phyloP scores from a whole-genome alignment of 345 rosid genomes.

The Citrus trifoliata region DNA sequence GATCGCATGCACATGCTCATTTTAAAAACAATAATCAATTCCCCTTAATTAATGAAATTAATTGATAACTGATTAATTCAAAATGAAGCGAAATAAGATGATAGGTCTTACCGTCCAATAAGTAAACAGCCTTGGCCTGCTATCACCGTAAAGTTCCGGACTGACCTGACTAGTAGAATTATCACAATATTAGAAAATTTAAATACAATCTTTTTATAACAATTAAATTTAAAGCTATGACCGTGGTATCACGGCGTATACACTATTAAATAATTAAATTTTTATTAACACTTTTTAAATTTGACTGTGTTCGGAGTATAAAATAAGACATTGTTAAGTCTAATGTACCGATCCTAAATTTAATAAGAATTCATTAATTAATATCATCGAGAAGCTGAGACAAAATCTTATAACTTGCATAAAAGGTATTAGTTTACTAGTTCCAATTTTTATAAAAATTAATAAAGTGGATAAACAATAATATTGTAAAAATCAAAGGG shows the following conservation, averaged over 20 bases:
- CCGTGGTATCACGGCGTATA: too few relatives aligned
- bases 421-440: not conserved
- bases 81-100: not conserved
- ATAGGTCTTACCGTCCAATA: constrained; percentile 85
- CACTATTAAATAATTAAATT: too few relatives aligned
- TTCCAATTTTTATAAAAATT: not conserved
- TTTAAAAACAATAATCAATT: not conserved
- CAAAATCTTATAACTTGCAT: not conserved
- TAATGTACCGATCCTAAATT: too few relatives aligned
- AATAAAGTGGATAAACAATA: not conserved
- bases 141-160: constrained; percentile 99
- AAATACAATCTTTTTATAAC: too few relatives aligned
- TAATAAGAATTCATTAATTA: not conserved
- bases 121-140: constrained; percentile 87
- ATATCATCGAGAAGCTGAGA: not conserved
- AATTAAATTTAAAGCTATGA: too few relatives aligned
- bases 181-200: constrained; percentile 48
- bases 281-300: too few relatives aligned
- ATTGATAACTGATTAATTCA: not conserved
- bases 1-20: not conserved
- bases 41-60: not conserved
- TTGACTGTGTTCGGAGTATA: too few relatives aligned
- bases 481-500: not conserved
- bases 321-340: too few relatives aligned
- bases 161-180: constrained; percentile 98